Conservation (phyloP, 1,284 basidiomycete genomes). For the Apiotrichum gracile region DNA sequence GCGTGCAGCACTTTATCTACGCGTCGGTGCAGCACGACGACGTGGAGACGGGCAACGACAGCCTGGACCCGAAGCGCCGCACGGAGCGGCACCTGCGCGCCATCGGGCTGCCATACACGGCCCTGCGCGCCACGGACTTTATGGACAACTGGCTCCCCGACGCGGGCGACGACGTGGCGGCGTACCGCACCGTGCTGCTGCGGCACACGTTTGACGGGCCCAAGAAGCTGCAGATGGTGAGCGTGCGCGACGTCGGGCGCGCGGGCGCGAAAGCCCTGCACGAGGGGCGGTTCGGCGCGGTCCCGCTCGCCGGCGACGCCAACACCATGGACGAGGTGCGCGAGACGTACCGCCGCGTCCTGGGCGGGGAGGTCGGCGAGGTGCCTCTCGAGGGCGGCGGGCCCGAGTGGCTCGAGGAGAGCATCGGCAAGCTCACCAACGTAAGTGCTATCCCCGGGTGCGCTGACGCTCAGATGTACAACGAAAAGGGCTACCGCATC, state of each 20-base stretch:
- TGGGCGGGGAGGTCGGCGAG: constrained; percentile 14
- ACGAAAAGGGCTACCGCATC: constrained; percentile 17
- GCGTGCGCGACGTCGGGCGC: constrained; percentile 21
- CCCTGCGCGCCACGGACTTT: constrained; percentile 14
- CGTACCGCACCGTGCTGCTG: constrained; percentile 25
- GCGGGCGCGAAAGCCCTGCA: constrained; percentile 22
- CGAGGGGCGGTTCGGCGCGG: constrained; percentile 3
- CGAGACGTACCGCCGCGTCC: constrained; percentile 16
- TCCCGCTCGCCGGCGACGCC: constrained; percentile 25
- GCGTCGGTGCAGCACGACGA: constrained; percentile 25
- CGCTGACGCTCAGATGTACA: constrained; percentile 24
- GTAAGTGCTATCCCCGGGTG: constrained; percentile 7
- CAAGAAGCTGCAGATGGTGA: constrained; percentile 18
- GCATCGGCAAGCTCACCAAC: constrained; percentile 7
- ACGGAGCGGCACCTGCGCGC: constrained; percentile 12
- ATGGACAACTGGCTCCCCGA: constrained; percentile 23
- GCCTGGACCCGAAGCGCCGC: constrained; percentile 26
- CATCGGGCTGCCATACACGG: constrained; percentile 3
- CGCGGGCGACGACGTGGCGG: constrained; percentile 14
- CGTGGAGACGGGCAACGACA: constrained; percentile 14
- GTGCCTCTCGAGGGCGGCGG: constrained; percentile 12
- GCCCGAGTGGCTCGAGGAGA: constrained; percentile 7
- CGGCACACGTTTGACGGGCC: constrained; percentile 20
- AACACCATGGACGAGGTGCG: constrained; percentile 19
- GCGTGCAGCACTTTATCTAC: constrained; percentile 49